phyloP scores from a whole-genome alignment of 257 asterid species.

The Solanum sparsipilum region DNA sequence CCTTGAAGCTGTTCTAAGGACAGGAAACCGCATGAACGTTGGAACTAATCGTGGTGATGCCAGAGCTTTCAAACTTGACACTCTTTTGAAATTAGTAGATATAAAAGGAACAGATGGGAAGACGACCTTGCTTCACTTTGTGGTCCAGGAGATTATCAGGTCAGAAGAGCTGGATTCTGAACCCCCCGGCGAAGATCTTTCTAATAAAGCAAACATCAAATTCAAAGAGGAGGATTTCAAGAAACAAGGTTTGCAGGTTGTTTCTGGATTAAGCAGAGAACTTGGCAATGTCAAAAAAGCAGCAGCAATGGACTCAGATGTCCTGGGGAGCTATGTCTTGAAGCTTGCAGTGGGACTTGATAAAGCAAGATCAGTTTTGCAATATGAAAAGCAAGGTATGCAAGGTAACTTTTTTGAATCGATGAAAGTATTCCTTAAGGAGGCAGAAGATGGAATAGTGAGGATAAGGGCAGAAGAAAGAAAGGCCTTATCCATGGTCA shows the following conservation, averaged over 20 bases:
- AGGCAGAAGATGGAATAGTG: slow-evolving; percentile 52
- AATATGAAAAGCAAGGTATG: slow-evolving; percentile 33
- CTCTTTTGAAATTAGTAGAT: slow-evolving; percentile 71
- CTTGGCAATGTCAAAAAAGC: slow-evolving; percentile 66
- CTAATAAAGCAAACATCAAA: slow-evolving; percentile 12
- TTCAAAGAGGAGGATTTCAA: slow-evolving; percentile 62
- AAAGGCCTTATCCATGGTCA: slow-evolving; percentile 49
- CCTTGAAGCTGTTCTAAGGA: slow-evolving; percentile 83
- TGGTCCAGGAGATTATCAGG: slow-evolving; percentile 90
- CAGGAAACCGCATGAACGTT: slow-evolving; percentile 93
- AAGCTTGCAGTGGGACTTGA: slow-evolving; percentile 85
- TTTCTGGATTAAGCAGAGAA: slow-evolving; percentile 74
- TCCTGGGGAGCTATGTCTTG: slow-evolving; percentile 67
- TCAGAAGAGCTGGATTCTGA: slow-evolving; percentile 56
- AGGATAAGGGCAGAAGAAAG: slow-evolving; percentile 56
- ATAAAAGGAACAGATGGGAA: slow-evolving; percentile 91
- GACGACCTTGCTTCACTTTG: slow-evolving; percentile 94
- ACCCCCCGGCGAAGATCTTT: slow-evolving; percentile 13
- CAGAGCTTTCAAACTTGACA: slow-evolving; percentile 82
- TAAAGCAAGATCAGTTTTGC: slow-evolving; percentile 52
- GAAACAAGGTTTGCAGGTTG: slow-evolving; percentile 71
- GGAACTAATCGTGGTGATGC: slow-evolving; percentile 95
- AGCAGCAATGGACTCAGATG: slow-evolving; percentile 98
- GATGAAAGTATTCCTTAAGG: slow-evolving; percentile 56
- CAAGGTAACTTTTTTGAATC: slow-evolving; percentile 63